Evolutionary conservation across 1,284 basidiomycete genomes (phyloP), one percentile per base, ranked within the genome.

Genomic region (Grifola frondosa): DNA sequence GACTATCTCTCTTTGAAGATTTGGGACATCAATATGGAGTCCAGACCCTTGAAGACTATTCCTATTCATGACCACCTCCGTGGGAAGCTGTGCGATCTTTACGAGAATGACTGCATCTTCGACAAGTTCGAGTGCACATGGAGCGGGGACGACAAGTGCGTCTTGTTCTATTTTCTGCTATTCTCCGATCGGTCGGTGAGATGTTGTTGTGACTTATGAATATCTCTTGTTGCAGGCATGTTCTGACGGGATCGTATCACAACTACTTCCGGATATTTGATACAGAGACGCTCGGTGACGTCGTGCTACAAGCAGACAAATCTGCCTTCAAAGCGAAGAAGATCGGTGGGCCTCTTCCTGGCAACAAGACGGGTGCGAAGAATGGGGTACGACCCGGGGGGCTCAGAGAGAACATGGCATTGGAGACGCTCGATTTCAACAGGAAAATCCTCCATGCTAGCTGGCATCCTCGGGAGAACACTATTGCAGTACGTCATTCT

Each of bases 231-330:
- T 29, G 17, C 61, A 97, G 94, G 61, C 84, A 94, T 66, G 91
- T 97, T 50, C 73, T 97, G 57, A 98, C 97, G 12, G 97, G 97
- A 37, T 97, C 95, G 36, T 99, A 99, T 73, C 95, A 98, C 76
- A 99, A 99, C 71, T 98, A 97, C 73, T 97, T 99, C 88, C 93
- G 96, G 68, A 95, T 99, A 79, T 98, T 95, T 69, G 96, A 99
- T 66, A 84, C 88, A 52, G 92, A 97, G 50, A 87, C 88, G 30
- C 71, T 87, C 57, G 88, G 86, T 50, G 96, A 98, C 61, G 84
- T 97, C 26, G 92, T 98, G 12, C 69, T 99, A 44, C 97, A 99
- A 70, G 97, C 97, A 5, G 97, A 99, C 75, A 99, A 99, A 71
- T 96, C 93, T 12, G 96, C 96, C 5, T 99, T 99, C 78, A 99